phyloP scores from a whole-genome alignment of 768 basidiomycete species.

The Crassisporium funariophilum region DNA sequence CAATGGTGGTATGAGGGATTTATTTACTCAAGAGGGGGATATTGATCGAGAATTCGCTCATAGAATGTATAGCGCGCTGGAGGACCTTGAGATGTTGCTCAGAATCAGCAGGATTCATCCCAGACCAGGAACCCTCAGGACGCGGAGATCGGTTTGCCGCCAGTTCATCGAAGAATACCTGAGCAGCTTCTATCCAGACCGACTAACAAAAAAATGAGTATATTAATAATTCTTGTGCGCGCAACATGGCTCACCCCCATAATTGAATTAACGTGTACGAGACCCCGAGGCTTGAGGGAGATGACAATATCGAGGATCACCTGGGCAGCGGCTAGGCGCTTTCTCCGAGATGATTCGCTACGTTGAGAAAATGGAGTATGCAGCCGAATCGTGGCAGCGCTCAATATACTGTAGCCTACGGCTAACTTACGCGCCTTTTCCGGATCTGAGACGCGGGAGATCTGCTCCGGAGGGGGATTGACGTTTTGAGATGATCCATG shows the following conservation, averaged over 20 bases:
- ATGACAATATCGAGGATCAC: conserved; percentile 21
- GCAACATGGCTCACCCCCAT: conserved; percentile 27
- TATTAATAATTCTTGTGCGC: background rate
- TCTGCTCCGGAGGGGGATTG: conserved; percentile 14
- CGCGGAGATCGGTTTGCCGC: conserved; percentile 13
- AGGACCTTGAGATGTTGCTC: conserved; percentile 17
- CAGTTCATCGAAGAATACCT: conserved; percentile 25
- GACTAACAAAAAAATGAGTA: conserved; percentile 11
- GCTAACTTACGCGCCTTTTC: conserved; percentile 25
- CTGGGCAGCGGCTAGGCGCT: conserved; percentile 22
- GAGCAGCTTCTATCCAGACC: conserved; percentile 27
- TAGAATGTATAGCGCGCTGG: conserved; percentile 18
- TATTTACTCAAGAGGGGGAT: conserved; percentile 22
- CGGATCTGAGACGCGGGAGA: conserved; percentile 14
- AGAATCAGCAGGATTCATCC: conserved; percentile 10
- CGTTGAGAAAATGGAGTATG: conserved; percentile 29
- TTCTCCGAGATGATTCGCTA: conserved; percentile 21
- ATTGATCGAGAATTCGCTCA: conserved; percentile 21
- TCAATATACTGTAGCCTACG: conserved; percentile 36
- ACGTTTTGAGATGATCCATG: conserved; percentile 21
- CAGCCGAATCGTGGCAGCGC: conserved; percentile 39
- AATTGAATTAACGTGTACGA: conserved; percentile 29
- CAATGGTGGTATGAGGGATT: background rate
- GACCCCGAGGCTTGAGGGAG: conserved; percentile 15
- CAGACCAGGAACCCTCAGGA: conserved; percentile 12